Conservation (phyloP, 176 grass and related monocot genomes). For the Echinochloa phyllopogon region DNA sequence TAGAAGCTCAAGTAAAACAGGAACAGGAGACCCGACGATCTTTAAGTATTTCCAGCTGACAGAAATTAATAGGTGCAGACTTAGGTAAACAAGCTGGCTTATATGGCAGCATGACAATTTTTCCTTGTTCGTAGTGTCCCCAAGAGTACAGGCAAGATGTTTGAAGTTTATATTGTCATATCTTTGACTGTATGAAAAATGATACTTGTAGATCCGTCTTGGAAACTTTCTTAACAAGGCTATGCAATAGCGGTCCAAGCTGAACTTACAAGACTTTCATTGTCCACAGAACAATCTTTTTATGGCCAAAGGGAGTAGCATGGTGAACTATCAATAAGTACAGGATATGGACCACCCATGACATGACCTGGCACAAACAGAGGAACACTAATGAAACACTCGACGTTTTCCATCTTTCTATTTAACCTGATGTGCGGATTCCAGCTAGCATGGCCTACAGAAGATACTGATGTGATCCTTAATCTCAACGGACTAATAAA, state of each 20-base stretch:
- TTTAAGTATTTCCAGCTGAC: slow-evolving; percentile 12
- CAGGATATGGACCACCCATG: background rate
- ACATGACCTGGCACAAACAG: background rate
- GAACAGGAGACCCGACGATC: background rate
- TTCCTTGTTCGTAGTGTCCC: background rate
- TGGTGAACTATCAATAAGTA: background rate
- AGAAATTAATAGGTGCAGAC: slow-evolving; percentile 30
- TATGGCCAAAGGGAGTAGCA: slow-evolving; percentile 19
- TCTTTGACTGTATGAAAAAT: background rate
- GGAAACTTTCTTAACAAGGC: background rate
- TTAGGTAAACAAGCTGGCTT: slow-evolving; percentile 24
- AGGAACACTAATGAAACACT: background rate
- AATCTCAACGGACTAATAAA: slow-evolving; percentile 12
- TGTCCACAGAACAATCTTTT: background rate
- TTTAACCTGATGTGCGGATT: background rate
- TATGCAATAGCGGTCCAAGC: background rate
- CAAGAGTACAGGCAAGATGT: background rate
- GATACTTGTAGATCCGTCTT: background rate
- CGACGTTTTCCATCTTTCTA: background rate
- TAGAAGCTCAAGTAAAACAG: slow-evolving; percentile 20
- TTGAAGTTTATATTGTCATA: background rate
- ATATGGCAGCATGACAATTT: background rate
- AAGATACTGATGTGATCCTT: background rate
- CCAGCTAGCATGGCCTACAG: background rate
- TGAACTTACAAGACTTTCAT: background rate